phyloP scores from a whole-genome alignment of 2,329 filamentous ascomycete species.

The Catunica adiposa region DNA sequence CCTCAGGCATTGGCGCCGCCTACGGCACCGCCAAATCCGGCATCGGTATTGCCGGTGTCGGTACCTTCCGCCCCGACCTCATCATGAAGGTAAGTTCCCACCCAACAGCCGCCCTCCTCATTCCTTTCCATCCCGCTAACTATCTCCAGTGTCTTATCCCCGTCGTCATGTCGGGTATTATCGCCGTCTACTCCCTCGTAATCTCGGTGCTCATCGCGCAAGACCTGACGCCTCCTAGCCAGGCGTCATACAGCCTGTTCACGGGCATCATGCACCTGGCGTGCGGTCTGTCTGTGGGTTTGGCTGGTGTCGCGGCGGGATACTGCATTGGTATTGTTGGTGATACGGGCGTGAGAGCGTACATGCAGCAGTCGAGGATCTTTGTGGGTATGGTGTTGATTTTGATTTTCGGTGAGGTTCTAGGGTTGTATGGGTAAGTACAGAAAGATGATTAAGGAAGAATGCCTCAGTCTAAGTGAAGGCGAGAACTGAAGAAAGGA shows the following conservation, averaged over 20 bases:
- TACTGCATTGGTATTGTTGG: constrained; percentile 95
- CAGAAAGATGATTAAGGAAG: background rate
- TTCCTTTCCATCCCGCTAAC: background rate
- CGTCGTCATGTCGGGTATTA: constrained; percentile 97
- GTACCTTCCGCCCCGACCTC: constrained; percentile 68
- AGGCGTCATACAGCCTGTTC: constrained; percentile 64
- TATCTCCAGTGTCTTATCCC: constrained; percentile 55
- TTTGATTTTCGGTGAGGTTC: constrained; percentile 92
- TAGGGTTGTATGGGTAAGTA: constrained; percentile 86
- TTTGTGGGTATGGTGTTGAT: constrained; percentile 99
- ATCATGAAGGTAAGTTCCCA: constrained; percentile 62
- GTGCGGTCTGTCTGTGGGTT: constrained; percentile 75
- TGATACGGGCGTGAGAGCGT: constrained; percentile 81
- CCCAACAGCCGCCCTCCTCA: background rate
- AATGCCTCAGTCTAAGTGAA: no score
- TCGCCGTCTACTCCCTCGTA: constrained; percentile 94
- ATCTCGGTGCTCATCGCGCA: constrained; percentile 91
- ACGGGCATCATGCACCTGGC: constrained; percentile 89
- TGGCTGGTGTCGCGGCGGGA: constrained; percentile 83
- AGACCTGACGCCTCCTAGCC: constrained; percentile 58
- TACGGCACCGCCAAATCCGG: constrained; percentile 81
- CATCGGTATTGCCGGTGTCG: constrained; percentile 73
- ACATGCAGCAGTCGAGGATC: constrained; percentile 89
- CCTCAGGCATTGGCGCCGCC: constrained; percentile 54
- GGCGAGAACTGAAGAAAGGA: background rate